Evolutionary conservation across 257 asterid species (phyloP), one percentile per base, ranked within the genome.

Genomic region (Schizonepeta tenuifolia): DNA sequence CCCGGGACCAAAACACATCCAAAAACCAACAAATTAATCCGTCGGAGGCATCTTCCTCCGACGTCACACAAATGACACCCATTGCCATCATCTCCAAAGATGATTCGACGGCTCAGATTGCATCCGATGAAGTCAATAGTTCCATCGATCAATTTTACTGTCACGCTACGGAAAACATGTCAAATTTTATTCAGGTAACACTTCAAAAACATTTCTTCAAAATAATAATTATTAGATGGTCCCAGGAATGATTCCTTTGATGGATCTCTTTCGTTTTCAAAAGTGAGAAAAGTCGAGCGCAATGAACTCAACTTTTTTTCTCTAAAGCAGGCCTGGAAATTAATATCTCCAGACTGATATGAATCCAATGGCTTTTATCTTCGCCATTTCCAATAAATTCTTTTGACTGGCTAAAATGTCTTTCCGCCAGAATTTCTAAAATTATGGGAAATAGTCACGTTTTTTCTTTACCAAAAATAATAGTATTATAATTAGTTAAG

Each of bases 371-470:
- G 46, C 83, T 81, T 83, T 72, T 33, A 22, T 85, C 80, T 73
- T 81, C 86, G 72, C 83, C 77, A 77, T 79, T 81, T 78, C 78
- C 90, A 57, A 86, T 79, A 58, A 71, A 41, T 79, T 83, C 83
- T 86, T 86, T 85, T 86, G 90, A 86, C 88, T 79, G 84, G 9
- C 75, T 70, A 80, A 80, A 72, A 65, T 70, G 72, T 69, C 82
- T 79, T 83, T 66, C 80, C 82, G 21, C 72, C 31, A 38, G 5
- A 31, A 31, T 36, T 36, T 36, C 10, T 38, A 7, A 38, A 7
- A 38, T 38, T 38, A 9, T 17, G n/a, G 8, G 21, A 15, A 38
- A 38, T 8, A 35, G 1, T 38, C 11, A 38, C 43, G 10, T 38
- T 38, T 38, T 36, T 38, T 38, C 9, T 6, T 35, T 35, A 31